Conservation (phyloP, 495 filamentous ascomycete species). For the Talaromyces ruber region DNA sequence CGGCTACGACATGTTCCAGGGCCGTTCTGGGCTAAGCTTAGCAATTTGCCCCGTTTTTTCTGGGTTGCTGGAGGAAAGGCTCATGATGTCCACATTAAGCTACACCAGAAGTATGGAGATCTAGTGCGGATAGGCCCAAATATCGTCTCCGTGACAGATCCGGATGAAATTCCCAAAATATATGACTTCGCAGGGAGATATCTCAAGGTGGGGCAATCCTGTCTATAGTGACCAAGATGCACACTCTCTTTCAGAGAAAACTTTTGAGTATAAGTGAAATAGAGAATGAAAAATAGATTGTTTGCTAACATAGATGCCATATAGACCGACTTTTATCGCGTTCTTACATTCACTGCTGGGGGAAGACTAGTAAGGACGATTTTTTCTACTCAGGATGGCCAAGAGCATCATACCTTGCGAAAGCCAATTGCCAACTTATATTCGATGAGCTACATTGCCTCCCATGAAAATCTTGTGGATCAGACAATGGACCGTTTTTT, state of each 20-base stretch:
- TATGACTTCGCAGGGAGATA: conserved; percentile 21
- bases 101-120: conserved; percentile 45
- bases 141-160: conserved; percentile 40
- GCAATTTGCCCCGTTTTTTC: conserved; percentile 21
- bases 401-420: conserved; percentile 27
- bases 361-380: conserved; percentile 18
- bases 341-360: conserved; percentile 14
- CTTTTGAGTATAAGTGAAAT: background rate
- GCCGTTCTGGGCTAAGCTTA: conserved; percentile 28
- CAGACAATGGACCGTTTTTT: conserved; percentile 18
- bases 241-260: background rate
- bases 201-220: conserved; percentile 14
- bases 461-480: conserved; percentile 26
- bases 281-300: too few relatives aligned
- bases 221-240: background rate
- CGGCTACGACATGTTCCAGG: conserved; percentile 33
- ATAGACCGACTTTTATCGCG: conserved; percentile 24
- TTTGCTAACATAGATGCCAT: background rate
- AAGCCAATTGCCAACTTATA: conserved; percentile 30
- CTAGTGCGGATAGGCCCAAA: conserved; percentile 50
- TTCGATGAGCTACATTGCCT: conserved; percentile 22
- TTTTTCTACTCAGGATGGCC: conserved; percentile 32
- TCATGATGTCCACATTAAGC: conserved; percentile 17
- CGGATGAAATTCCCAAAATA: conserved; percentile 27
- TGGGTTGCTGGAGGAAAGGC: conserved; percentile 19